Percentiles rank a stretch among this genome's conserved stretches.
Evolutionary conservation across 2,329 filamentous ascomycete species (phyloP).

Genomic region (Metarhizium rileyi): DNA sequence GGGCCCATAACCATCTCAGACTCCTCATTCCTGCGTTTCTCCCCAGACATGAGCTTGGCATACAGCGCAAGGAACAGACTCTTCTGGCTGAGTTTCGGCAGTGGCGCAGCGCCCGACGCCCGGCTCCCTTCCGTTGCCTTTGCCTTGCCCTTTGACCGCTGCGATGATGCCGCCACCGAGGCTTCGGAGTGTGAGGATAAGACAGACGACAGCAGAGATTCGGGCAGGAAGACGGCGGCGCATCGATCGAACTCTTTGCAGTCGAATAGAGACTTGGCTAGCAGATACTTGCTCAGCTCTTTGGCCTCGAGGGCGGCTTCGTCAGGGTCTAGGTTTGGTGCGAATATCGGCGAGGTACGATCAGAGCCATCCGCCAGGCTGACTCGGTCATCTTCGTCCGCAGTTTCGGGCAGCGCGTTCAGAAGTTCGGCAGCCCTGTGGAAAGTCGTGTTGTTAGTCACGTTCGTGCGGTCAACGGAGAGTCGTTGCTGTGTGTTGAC

Average conservation of each 20-base stretch:
- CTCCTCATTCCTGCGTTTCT: constrained; percentile 94
- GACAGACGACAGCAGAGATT: constrained; percentile 62
- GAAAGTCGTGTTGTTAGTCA: neutral
- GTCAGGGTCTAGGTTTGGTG: constrained; percentile 53
- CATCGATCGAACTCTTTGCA: constrained; percentile 93
- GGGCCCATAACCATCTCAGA: constrained; percentile 96
- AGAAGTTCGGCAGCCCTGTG: constrained; percentile 87
- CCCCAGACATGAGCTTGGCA: constrained; percentile 83
- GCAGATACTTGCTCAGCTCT: constrained; percentile 74
- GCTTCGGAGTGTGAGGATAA: constrained; percentile 38
- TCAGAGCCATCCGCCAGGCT: constrained; percentile 18
- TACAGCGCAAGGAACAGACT: constrained; percentile 88
- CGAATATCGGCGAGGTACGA: constrained; percentile 37
- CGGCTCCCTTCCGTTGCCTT: constrained; percentile 16
- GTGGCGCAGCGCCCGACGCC: constrained; percentile 14
- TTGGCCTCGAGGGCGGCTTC: constrained; percentile 69
- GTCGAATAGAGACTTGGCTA: constrained; percentile 92
- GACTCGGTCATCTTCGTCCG: constrained; percentile 40
- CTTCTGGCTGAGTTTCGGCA: constrained; percentile 70
- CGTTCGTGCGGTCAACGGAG: neutral
- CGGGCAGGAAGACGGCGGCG: constrained; percentile 78
- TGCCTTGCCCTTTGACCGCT: constrained; percentile 51
- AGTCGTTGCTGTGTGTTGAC: neutral
- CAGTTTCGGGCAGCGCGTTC: constrained; percentile 59
- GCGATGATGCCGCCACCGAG: constrained; percentile 27